Evolutionary conservation across 345 rosid species (phyloP).

Genomic region (Moricandia arvensis): DNA sequence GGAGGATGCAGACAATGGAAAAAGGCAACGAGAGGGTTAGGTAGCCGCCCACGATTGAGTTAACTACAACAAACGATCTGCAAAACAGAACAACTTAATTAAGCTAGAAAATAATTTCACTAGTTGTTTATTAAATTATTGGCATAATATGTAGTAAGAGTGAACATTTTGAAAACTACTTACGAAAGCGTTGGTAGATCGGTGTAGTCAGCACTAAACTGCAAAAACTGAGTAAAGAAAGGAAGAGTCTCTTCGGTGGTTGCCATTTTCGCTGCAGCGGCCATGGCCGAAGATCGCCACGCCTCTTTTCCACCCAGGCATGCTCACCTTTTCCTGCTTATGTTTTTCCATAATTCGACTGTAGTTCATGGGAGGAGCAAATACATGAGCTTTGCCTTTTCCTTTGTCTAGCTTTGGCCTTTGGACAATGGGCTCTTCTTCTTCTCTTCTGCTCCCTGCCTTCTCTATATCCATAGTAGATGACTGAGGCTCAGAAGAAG

Average conservation of each 20-base stretch:
- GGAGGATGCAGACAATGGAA: conserved; percentile 62
- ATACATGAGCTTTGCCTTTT: conserved; percentile 41
- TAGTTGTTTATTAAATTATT: background rate
- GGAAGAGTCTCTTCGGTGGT: conserved; percentile 76
- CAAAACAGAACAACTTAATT: background rate
- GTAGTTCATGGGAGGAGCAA: conserved; percentile 40
- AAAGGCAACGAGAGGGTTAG: conserved; percentile 69
- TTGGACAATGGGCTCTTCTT: conserved; percentile 39
- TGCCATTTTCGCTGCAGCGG: conserved; percentile 76
- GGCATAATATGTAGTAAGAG: background rate
- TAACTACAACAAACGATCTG: conserved; percentile 66
- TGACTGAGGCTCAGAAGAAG: background rate
- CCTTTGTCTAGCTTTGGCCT: conserved; percentile 38
- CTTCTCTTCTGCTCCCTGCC: conserved; percentile 34
- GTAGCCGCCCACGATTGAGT: conserved; percentile 65
- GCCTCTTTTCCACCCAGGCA: conserved; percentile 51
- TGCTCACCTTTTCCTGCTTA: conserved; percentile 26
- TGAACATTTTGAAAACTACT: conserved; percentile 19
- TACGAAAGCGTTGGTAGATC: conserved; percentile 73
- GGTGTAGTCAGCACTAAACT: conserved; percentile 76
- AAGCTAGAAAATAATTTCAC: background rate
- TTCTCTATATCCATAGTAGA: conserved; percentile 38
- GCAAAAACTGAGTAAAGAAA: conserved; percentile 90
- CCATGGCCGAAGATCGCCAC: conserved; percentile 60
- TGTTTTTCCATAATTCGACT: conserved; percentile 28